A percentile compares a stretch with the other conserved stretches of the same genome.
These are phyloP conservation scores for Dendrobium officinale DNA, from an alignment of 106 monocot genomes.

Conservation along the genomic window DNA sequence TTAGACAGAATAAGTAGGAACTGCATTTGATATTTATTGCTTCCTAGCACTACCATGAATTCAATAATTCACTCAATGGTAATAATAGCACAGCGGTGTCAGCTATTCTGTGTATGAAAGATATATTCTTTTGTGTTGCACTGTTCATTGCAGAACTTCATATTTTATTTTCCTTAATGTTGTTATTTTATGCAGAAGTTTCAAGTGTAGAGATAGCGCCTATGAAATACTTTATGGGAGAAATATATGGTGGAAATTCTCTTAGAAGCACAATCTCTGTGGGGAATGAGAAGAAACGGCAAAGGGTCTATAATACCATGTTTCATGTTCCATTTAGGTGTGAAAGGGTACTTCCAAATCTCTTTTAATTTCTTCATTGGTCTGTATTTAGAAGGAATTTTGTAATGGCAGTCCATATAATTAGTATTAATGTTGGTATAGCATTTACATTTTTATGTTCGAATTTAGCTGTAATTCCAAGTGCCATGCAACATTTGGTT, in stretches of 20 bases:
- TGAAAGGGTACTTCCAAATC: conserved; percentile 62
- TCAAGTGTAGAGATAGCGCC: conserved; percentile 46
- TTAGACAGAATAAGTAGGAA: too few relatives aligned
- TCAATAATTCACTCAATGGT: background rate
- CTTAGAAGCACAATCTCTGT: conserved; percentile 80
- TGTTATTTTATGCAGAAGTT: conserved; percentile 33
- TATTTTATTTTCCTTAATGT: background rate
- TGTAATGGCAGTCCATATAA: background rate
- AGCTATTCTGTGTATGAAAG: background rate
- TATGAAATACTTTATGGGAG: conserved; percentile 66
- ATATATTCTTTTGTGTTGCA: conserved; percentile 6
- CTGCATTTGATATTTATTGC: background rate
- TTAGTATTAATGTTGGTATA: background rate
- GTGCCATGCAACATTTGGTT: background rate
- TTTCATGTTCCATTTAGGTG: conserved; percentile 95
- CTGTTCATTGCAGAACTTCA: background rate
- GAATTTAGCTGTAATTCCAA: background rate
- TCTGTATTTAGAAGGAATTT: background rate
- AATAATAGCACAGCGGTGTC: background rate
- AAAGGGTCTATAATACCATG: conserved; percentile 91
- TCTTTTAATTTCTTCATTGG: background rate
- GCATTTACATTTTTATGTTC: background rate
- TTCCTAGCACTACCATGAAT: background rate
- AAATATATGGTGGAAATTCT: conserved; percentile 80
- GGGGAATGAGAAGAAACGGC: conserved; percentile 91